Base-by-base conservation (phyloP, 257 asterid genomes). In the Capsicum pubescens region DNA sequence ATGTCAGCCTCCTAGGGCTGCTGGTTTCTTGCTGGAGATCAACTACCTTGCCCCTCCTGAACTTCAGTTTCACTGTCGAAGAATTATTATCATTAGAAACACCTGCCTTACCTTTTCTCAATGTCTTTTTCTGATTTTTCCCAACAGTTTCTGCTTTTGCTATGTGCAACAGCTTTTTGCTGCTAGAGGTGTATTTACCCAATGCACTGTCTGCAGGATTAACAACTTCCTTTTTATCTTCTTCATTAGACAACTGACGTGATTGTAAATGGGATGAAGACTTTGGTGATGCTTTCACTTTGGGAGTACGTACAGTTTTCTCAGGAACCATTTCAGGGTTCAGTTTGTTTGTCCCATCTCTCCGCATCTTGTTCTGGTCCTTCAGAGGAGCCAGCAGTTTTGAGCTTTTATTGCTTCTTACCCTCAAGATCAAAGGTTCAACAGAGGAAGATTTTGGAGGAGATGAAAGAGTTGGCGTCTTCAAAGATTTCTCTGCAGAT, bases 41-140 rank as follows among this genome's bases (percentile, higher is more conserved):
- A 81, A 93, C 85, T 3, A 92, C 90, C 88, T 91, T 93, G 69
- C 98, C 97, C 71, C 89, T 92, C 87, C 91, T 91, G 87, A 93
- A 95, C 87, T 86, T 92, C 16, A 93, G 50, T 85, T 92, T 92
- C 92, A 90, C 90, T 6, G 90, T 90, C 21, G 87, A 81, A 64
- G 84, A 50, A 83, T 84, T 79, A 57, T 86, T 84, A 56, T 87
- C 91, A 85, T 86, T 91, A 66, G 93, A 76, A 81, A 83, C 56
- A 55, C 78, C 85, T 63, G 42, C 81, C 64, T 82, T 82, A 56
- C 82, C 87, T 91, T 87, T 94, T 84, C 77, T 84, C 17, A 48
- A 81, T 59, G 83, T 84, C 88, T 80, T 90, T 46, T 74, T 71
- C 17, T 12, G 85, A 72, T 21, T 89, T 72, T 86, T 88, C 83